phyloP scores from a whole-genome alignment of 768 basidiomycete genomes.

The Termitomyces sp. region DNA sequence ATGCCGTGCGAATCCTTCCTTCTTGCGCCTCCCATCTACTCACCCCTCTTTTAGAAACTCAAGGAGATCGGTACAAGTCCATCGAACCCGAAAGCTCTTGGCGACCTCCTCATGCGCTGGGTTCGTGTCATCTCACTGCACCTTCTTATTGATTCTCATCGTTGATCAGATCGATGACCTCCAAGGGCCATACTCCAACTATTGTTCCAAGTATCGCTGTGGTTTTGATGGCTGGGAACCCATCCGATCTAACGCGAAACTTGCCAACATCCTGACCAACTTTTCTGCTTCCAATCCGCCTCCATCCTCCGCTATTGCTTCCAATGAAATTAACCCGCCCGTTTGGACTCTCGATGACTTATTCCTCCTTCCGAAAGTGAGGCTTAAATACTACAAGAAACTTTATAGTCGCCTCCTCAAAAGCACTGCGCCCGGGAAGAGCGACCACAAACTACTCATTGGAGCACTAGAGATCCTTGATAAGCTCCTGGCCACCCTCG shows the following conservation, averaged over 20 bases:
- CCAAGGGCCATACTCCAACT: slow-evolving; percentile 80
- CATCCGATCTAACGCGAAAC: slow-evolving; percentile 70
- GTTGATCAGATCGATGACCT: slow-evolving; percentile 82
- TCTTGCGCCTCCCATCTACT: slow-evolving; percentile 1
- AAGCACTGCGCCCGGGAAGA: slow-evolving; percentile 81
- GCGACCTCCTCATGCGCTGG: slow-evolving; percentile 97
- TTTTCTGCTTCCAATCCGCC: slow-evolving; percentile 70
- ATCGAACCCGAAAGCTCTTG: slow-evolving; percentile 88
- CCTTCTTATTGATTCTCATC: slow-evolving; percentile 10
- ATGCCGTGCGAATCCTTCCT: slow-evolving; percentile 46
- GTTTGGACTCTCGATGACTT: slow-evolving; percentile 85
- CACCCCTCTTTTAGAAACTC: slow-evolving; percentile 61
- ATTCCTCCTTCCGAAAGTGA: slow-evolving; percentile 80
- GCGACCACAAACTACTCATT: slow-evolving; percentile 79
- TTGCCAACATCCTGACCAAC: slow-evolving; percentile 60
- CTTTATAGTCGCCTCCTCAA: slow-evolving; percentile 83
- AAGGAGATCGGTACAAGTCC: slow-evolving; percentile 93
- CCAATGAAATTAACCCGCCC: slow-evolving; percentile 32
- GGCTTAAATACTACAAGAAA: slow-evolving; percentile 90
- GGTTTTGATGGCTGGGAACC: slow-evolving; percentile 87
- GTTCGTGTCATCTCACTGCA: slow-evolving; percentile 42
- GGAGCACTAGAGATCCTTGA: slow-evolving; percentile 82
- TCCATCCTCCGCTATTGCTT: slow-evolving; percentile 35
- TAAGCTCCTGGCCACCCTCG: slow-evolving; percentile 61
- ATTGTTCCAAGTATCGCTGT: slow-evolving; percentile 63